Percentiles rank a stretch among this genome's conserved stretches.
These are phyloP conservation scores for Aspergillus sclerotiicarbonarius DNA, from an alignment of 495 filamentous ascomycete species.

Conservation along the genomic window DNA sequence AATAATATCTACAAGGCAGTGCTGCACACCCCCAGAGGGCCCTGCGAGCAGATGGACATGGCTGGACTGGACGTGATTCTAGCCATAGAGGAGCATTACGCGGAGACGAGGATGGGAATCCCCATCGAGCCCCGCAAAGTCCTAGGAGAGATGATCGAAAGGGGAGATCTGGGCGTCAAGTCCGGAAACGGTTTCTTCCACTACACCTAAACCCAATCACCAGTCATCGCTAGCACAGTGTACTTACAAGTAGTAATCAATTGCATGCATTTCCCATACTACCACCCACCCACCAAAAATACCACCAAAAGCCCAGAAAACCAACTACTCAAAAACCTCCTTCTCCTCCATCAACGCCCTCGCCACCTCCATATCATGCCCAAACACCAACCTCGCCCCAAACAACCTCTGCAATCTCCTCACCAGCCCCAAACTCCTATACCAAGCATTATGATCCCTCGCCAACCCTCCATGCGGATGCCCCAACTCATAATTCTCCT, in stretches of 20 bases:
- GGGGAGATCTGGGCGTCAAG: constrained; percentile 30
- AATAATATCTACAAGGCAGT: constrained; percentile 41
- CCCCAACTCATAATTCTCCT: constrained; percentile 34
- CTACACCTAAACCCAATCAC: constrained; percentile 13
- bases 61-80: constrained; percentile 40
- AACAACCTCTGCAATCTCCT: constrained; percentile 33
- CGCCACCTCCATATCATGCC: constrained; percentile 31
- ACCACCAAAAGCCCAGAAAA: not conserved
- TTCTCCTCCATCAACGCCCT: constrained; percentile 18
- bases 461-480: constrained; percentile 44
- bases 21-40: constrained; percentile 33
- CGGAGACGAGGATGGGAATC: constrained; percentile 18
- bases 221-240: no score
- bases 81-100: constrained; percentile 42
- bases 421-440: constrained; percentile 39
- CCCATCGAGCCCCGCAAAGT: constrained; percentile 24
- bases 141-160: constrained; percentile 24
- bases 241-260: not conserved
- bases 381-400: constrained; percentile 39
- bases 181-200: constrained; percentile 34
- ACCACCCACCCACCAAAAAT: not conserved
- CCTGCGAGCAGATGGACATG: constrained; percentile 43
- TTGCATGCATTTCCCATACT: not conserved
- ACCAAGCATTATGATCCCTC: constrained; percentile 44
- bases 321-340: constrained; percentile 21